Evolutionary conservation across 495 filamentous ascomycete genomes (phyloP).

Genomic region (Penicillium desertorum): DNA sequence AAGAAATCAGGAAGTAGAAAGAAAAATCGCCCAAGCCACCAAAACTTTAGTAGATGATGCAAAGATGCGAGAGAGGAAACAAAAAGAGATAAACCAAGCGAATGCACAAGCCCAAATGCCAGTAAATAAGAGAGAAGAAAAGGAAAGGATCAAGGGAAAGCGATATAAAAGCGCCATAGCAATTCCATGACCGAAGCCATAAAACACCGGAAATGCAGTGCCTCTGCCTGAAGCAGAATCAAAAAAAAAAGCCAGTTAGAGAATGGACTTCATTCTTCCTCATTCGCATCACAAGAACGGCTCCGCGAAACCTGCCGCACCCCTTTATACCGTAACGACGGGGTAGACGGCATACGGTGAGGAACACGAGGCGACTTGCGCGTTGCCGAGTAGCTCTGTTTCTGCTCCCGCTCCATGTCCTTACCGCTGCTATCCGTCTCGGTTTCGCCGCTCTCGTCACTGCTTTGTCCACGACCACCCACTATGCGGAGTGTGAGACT

Average conservation of each 20-base stretch:
- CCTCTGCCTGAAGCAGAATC: not conserved
- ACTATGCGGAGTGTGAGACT: constrained; percentile 70
- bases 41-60: constrained; percentile 1
- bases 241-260: not conserved
- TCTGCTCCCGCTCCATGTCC: constrained; percentile 41
- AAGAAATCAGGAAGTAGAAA: constrained; percentile 12
- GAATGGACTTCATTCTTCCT: constrained; percentile 20
- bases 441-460: constrained; percentile 34
- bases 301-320: constrained; percentile 29
- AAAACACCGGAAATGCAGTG: constrained; percentile 7
- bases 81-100: constrained; percentile 9
- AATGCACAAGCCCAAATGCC: constrained; percentile 13
- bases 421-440: constrained; percentile 50
- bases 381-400: constrained; percentile 22
- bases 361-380: constrained; percentile 26
- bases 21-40: constrained; percentile 8
- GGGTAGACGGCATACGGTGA: constrained; percentile 42
- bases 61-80: constrained; percentile 7
- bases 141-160: constrained; percentile 13
- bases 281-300: constrained; percentile 35
- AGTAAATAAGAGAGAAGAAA: constrained; percentile 7
- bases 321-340: constrained; percentile 32
- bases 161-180: constrained; percentile 3
- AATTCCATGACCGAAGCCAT: not conserved
- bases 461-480: constrained; percentile 46